Evolutionary conservation across 306 rosid genomes (phyloP).

Genomic region (Sesbania bispinosa): DNA sequence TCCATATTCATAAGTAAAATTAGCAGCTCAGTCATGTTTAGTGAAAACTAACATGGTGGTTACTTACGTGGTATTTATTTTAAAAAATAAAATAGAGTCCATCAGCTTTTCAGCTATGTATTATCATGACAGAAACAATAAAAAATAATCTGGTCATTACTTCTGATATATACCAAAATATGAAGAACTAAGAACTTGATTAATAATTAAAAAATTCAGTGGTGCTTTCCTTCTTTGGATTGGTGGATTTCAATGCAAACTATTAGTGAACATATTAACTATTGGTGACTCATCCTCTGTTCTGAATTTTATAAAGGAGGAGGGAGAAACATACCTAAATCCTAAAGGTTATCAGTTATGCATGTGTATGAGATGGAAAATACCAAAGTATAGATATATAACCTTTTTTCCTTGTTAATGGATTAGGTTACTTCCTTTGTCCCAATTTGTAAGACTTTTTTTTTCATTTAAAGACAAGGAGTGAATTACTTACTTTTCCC

Average conservation of each 20-base stretch:
- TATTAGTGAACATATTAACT: neutral
- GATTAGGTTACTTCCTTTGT: neutral
- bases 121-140: neutral
- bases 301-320: neutral
- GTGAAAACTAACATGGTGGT: neutral
- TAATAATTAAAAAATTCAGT: neutral
- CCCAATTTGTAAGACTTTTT: neutral
- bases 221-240: slow-evolving; percentile 1
- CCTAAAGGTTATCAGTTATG: neutral
- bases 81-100: neutral
- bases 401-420: neutral
- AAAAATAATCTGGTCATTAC: too few relatives aligned
- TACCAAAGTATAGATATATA: neutral
- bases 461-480: too few relatives aligned
- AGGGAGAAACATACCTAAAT: too few relatives aligned
- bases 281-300: neutral
- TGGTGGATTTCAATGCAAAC: neutral
- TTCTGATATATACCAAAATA: neutral
- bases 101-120: neutral
- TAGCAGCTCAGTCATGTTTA: neutral
- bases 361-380: neutral
- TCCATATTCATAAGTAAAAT: slow-evolving; percentile 12
- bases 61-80: neutral
- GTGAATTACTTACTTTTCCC: too few relatives aligned
- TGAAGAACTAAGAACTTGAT: neutral